Conservation (phyloP, 2,329 filamentous ascomycete genomes). For the Apiospora hydei region DNA sequence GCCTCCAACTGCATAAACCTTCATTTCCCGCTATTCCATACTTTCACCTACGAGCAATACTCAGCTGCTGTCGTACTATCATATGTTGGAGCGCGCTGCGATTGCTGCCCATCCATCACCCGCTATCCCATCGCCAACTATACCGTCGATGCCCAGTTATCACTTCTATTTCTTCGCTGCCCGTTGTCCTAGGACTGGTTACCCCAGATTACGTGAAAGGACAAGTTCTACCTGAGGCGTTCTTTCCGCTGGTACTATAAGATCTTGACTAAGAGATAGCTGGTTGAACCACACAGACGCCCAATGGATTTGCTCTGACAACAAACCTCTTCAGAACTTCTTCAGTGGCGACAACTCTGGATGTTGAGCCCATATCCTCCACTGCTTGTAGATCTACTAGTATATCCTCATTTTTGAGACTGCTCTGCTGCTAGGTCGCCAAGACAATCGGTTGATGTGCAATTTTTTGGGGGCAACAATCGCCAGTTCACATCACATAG, state of each 20-base stretch:
- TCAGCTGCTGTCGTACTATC: background rate
- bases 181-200: background rate
- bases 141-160: background rate
- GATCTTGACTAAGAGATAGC: background rate
- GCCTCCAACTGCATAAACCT: background rate
- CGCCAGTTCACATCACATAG: background rate
- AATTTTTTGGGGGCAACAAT: background rate
- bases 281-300: background rate
- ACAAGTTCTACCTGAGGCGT: background rate
- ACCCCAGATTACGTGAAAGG: conserved; percentile 1
- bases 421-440: background rate
- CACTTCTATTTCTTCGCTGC: background rate
- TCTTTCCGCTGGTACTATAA: background rate
- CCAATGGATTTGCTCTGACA: conserved; percentile 1
- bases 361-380: conserved; percentile 30
- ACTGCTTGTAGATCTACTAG: background rate
- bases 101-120: background rate
- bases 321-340: background rate
- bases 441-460: background rate
- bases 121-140: background rate
- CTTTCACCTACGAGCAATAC: background rate
- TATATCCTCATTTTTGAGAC: background rate
- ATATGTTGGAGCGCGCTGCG: background rate
- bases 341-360: background rate
- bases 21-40: background rate